Conservation (phyloP, 257 asterid genomes). For the Solanum clarkiae region DNA sequence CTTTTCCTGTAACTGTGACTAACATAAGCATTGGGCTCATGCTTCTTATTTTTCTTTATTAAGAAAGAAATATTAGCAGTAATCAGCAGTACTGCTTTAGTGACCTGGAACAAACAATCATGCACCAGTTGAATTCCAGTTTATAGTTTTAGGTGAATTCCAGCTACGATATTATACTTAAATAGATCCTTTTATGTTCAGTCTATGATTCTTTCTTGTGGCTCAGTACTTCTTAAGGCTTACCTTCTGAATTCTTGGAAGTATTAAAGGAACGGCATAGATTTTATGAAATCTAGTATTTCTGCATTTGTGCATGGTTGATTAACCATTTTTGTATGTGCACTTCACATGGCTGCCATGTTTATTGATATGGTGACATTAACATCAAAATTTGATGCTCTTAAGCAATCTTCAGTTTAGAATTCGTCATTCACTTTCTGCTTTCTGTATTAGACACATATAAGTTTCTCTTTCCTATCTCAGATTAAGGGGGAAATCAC, state of each 20-base stretch:
- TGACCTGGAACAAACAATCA: background rate
- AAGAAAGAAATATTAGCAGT: background rate
- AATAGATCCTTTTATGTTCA: background rate
- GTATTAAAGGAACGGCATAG: background rate
- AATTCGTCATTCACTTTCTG: background rate
- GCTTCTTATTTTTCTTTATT: background rate
- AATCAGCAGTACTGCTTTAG: background rate
- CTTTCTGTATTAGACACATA: background rate
- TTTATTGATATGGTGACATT: background rate
- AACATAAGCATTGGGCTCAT: background rate
- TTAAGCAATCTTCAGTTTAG: background rate
- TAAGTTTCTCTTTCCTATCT: constrained; percentile 5
- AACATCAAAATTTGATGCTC: background rate
- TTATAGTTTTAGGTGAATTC: background rate
- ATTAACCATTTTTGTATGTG: background rate
- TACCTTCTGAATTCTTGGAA: background rate
- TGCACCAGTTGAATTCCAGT: background rate
- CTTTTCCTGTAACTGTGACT: background rate
- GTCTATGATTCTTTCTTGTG: background rate
- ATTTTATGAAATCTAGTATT: background rate
- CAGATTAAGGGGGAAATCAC: constrained; percentile 84
- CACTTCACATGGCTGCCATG: background rate
- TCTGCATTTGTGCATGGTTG: background rate
- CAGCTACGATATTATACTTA: background rate
- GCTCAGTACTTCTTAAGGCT: background rate